Base-by-base conservation (phyloP, 2,329 filamentous ascomycete species). In the Neofusicoccum cordaticola region DNA sequence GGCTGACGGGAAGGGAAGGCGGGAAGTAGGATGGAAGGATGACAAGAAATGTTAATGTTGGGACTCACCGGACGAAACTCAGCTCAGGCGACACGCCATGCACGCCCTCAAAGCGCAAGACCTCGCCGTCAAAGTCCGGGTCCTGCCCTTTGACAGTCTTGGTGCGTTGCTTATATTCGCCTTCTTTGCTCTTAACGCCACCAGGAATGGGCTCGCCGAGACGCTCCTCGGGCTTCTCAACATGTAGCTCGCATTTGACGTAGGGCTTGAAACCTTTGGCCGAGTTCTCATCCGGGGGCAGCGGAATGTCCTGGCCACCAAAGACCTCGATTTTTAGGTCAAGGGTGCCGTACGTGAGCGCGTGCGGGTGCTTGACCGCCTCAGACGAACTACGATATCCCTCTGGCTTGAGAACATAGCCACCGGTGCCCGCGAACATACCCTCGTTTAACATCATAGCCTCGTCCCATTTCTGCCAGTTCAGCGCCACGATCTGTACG, bases 401-500 rank as follows among this genome's bases (percentile, higher is more conserved):
- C 37, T 83, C 75, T 0, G 93, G 93, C 77, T 97, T 97, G 67
- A 95, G 82, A 2, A 93, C 87, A 91, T 92, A 97, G 45, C 94
- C 93, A 47, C 86, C 81, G 58, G 91, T 90, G 9, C 88, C 90
- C 1, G 87, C 85, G 77, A 97, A 97, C 92, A 96, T 95, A 70
- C 87, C 93, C 73, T 95, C 89, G 73, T 97, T 97, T 13, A 97
- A 84, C 94, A 97, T 97, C 89, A 96, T 96, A 37, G 92, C 93
- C 70, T 92, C 90, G 72, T 97, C 93, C 76, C 90, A 88, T 67
- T 88, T 89, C 77, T 98, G 93, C 92, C 93, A 98, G 78, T 97
- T 97, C 66, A 98, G 81, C 0, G 93, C 93, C 1, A 96, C 92
- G 70, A 97, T 89, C 77, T 97, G 93, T 2, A 96, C 89, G 13